Evolutionary conservation across 2,329 filamentous ascomycete species (phyloP).

Genomic region (Pseudogymnoascus sp.): DNA sequence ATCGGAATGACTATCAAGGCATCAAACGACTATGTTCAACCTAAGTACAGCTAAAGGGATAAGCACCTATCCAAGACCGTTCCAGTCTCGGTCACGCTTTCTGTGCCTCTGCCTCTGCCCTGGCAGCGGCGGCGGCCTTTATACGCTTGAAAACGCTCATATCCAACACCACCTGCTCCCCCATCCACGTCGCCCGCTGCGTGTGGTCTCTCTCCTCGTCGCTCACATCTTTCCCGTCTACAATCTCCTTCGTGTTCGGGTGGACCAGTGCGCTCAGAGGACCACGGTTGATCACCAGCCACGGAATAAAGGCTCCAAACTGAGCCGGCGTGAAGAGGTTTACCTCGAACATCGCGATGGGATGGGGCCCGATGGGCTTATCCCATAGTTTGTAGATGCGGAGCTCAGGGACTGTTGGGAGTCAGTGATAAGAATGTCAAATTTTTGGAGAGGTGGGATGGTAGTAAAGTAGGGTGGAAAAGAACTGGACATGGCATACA

Average conservation of each 20-base stretch:
- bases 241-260: slow-evolving; percentile 56
- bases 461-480: not conserved
- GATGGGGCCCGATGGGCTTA: slow-evolving; percentile 71
- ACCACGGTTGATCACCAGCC: slow-evolving; percentile 75
- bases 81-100: not conserved
- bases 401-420: slow-evolving; percentile 64
- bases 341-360: slow-evolving; percentile 85
- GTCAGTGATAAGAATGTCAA: not conserved
- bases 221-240: slow-evolving; percentile 35
- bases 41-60: not conserved
- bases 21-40: not conserved
- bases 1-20: slow-evolving; percentile 19
- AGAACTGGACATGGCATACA: slow-evolving; percentile 42
- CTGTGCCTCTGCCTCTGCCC: not conserved
- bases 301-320: slow-evolving; percentile 82
- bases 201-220: slow-evolving; percentile 27
- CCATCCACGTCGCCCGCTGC: slow-evolving; percentile 63
- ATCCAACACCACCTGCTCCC: slow-evolving; percentile 56
- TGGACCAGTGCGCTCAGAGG: slow-evolving; percentile 73
- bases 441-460: not conserved
- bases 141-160: slow-evolving; percentile 39
- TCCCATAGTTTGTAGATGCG: slow-evolving; percentile 76
- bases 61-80: not conserved
- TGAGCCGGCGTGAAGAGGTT: slow-evolving; percentile 79
- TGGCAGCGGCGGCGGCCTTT: not conserved